phyloP scores from a whole-genome alignment of 2,329 filamentous ascomycete species.

The Epichloe coenophiala region DNA sequence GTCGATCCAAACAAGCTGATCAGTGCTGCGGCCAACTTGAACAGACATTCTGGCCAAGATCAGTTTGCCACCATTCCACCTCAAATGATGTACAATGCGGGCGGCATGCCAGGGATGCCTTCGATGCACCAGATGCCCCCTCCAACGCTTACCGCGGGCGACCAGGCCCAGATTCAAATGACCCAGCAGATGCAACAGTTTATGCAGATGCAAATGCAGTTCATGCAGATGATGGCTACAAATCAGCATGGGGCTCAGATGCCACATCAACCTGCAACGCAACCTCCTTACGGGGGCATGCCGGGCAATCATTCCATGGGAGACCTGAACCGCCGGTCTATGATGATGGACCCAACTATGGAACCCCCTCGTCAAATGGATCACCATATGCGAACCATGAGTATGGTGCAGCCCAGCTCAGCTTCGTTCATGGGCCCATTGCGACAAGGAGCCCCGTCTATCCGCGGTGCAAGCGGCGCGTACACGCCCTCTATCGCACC shows the following conservation, averaged over 20 bases:
- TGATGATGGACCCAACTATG: conserved; percentile 32
- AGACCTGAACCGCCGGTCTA: conserved; percentile 31
- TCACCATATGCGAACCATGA: conserved; percentile 55
- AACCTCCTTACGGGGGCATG: conserved; percentile 14
- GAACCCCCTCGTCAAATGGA: conserved; percentile 29
- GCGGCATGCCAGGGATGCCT: conserved; percentile 14
- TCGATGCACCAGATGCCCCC: conserved; percentile 29
- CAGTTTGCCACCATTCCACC: conserved; percentile 35
- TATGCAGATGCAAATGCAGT: conserved; percentile 91
- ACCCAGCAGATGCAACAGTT: conserved; percentile 74
- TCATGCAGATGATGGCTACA: conserved; percentile 68
- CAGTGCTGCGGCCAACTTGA: conserved; percentile 21
- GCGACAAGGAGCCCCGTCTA: conserved; percentile 18
- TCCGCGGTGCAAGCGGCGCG: conserved; percentile 29
- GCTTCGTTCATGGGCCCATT: conserved; percentile 41
- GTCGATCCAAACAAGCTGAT: conserved; percentile 32
- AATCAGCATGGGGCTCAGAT: conserved; percentile 20
- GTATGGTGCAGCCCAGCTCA: conserved; percentile 62
- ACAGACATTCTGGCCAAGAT: conserved; percentile 29
- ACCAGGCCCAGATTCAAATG: conserved; percentile 68
- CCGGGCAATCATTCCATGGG: conserved; percentile 27
- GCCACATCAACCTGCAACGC: conserved; percentile 17
- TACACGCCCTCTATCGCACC: conserved; percentile 90
- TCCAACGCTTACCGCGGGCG: conserved; percentile 41
- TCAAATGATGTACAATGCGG: conserved; percentile 26